These are phyloP conservation scores for Aristolochia contorta DNA, from an alignment of 164 flowering plant genomes.

Conservation along the genomic window DNA sequence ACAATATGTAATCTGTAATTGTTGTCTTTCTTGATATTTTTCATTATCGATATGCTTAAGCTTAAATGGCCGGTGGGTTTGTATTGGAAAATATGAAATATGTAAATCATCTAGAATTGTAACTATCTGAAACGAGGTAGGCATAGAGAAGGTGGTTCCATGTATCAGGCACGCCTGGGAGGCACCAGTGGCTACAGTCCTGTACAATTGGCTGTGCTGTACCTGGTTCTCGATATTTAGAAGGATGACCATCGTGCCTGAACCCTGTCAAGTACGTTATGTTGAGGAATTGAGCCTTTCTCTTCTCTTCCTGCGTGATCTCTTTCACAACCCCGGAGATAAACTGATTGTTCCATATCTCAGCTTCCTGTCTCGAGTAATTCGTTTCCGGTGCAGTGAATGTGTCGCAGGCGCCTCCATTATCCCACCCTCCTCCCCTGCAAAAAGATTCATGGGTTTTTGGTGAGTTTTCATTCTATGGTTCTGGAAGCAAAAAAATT, in stretches of 20 bases:
- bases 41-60: too few species aligned
- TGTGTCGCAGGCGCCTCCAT: conserved; percentile 48
- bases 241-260: conserved; percentile 59
- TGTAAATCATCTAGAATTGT: not conserved
- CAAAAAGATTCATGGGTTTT: conserved; percentile 2
- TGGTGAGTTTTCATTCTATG: too few species aligned
- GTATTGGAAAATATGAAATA: too few species aligned
- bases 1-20: too few species aligned
- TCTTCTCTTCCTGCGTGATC: conserved; percentile 24
- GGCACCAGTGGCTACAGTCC: conserved; percentile 82
- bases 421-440: conserved; percentile 69
- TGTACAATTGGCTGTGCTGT: conserved; percentile 33
- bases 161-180: conserved; percentile 81
- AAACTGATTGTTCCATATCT: conserved; percentile 31
- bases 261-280: conserved; percentile 60
- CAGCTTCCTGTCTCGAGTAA: conserved; percentile 30
- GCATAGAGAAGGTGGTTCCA: conserved; percentile 56
- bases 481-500: too few species aligned
- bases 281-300: conserved; percentile 37
- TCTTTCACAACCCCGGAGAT: conserved; percentile 31
- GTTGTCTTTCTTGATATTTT: too few species aligned
- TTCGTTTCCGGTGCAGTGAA: conserved; percentile 40
- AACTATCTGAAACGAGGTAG: conserved; percentile 6
- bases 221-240: conserved; percentile 50
- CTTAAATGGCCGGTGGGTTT: too few species aligned